phyloP scores from a whole-genome alignment of 2,329 filamentous ascomycete genomes.

The Phaeosphaeriaceae sp. region DNA sequence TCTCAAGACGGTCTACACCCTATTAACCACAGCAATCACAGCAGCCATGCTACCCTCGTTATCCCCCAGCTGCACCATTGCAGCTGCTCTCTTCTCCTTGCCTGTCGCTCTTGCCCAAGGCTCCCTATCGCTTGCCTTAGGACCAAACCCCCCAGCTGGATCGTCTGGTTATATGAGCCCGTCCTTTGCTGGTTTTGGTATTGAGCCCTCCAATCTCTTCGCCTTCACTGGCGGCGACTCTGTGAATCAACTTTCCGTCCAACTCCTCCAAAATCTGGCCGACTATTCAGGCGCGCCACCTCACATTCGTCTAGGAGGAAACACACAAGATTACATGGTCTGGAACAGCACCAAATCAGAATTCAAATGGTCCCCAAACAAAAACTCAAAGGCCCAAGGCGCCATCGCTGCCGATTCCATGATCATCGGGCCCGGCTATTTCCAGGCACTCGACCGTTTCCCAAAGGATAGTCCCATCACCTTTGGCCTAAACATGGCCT shows the following conservation, averaged over 20 bases:
- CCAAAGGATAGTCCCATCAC: conserved; percentile 59
- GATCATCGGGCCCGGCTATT: conserved; percentile 57
- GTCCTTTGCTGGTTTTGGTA: conserved; percentile 59
- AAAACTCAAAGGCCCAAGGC: conserved; percentile 49
- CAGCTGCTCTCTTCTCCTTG: conserved; percentile 23
- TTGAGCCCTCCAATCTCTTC: conserved; percentile 61
- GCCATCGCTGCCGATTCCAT: conserved; percentile 52
- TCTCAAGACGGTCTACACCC: not conserved
- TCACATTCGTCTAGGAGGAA: conserved; percentile 59
- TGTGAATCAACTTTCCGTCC: conserved; percentile 55
- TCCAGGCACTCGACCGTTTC: conserved; percentile 56
- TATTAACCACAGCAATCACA: not conserved
- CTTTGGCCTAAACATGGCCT: conserved; percentile 59
- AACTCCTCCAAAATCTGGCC: conserved; percentile 57
- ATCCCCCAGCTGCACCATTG: conserved; percentile 15
- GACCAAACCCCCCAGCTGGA: conserved; percentile 32
- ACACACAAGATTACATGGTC: conserved; percentile 59
- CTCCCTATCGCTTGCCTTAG: conserved; percentile 40
- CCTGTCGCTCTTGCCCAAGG: conserved; percentile 33
- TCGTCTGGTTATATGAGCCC: conserved; percentile 49
- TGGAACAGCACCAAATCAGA: conserved; percentile 48
- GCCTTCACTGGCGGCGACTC: conserved; percentile 55
- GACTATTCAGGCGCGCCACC: conserved; percentile 57
- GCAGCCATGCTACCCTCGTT: conserved; percentile 29
- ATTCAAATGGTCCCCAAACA: conserved; percentile 50